Percentiles rank a stretch among this genome's conserved stretches.
Evolutionary conservation across 23 red algal species (phyloP).

Genomic region (Gracilaria vermiculophylla): DNA sequence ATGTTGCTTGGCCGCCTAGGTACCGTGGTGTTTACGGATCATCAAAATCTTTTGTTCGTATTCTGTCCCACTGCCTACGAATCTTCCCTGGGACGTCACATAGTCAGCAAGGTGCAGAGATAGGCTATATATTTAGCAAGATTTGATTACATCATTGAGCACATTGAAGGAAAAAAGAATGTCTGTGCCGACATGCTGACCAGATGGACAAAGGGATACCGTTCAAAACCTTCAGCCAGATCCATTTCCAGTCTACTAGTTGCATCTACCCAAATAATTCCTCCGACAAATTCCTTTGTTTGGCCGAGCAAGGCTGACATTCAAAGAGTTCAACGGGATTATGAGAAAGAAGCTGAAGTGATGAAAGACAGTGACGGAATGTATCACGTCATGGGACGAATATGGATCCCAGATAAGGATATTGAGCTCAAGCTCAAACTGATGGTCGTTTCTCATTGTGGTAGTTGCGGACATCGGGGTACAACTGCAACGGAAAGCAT

Average conservation of each 20-base stretch:
- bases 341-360: neutral
- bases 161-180: constrained; percentile 7
- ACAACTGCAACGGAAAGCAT: constrained; percentile 15
- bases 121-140: constrained; percentile 16
- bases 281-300: too few relatives aligned
- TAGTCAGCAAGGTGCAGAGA: constrained; percentile 30
- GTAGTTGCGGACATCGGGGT: constrained; percentile 13
- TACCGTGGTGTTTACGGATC: constrained; percentile 15
- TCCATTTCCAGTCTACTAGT: neutral
- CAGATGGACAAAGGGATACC: neutral
- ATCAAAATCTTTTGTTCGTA: constrained; percentile 34
- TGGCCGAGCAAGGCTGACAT: neutral
- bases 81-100: neutral
- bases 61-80: constrained; percentile 3
- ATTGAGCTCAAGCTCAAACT: neutral
- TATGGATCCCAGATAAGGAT: neutral
- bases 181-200: constrained; percentile 1
- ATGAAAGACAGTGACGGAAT: neutral
- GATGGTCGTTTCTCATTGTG: constrained; percentile 14
- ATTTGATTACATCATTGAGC: constrained; percentile 23
- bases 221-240: neutral
- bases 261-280: neutral
- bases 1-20: neutral
- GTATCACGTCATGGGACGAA: neutral
- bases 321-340: neutral